Base-by-base conservation (phyloP, 441 rosid species). In the Erodium moschatum region DNA sequence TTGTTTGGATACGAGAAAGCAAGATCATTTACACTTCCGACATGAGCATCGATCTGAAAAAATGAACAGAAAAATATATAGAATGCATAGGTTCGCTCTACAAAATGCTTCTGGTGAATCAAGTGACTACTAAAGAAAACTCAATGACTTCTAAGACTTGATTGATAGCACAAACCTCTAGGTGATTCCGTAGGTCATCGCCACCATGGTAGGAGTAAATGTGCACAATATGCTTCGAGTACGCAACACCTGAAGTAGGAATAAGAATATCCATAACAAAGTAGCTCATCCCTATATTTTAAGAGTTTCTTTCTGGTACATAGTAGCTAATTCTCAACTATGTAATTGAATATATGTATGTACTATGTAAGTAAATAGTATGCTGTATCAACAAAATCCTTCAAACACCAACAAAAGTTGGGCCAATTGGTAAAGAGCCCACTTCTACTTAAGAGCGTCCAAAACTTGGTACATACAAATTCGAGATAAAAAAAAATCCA, bases 221-320 rank as follows among this genome's bases (percentile, higher is more conserved):
- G 68, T 91, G 97, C 77, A 91, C 89, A 68, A 91, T 79, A 82
- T 87, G 80, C 82, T 84, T 89, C 29, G 96, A 89, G 78, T 91
- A 91, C 61, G 96, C 97, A 71, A 91, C 92, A 20, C 96, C 96
- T 91, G 80, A 69, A 81, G 66, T 64, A 72, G 31, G 65, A 56
- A 66, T 46, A 63, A 75, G 35, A 64, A 69, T 69, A 15, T 66
- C 64, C 63, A 71, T 66, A 65, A 58, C 40, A 11, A 46, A 35
- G 4, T 11, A 68, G 42, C 2, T 10, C n/a, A 44, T 13, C 35
- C 20, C 16, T 7, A 27, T 27, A 29, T 64, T 63, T 33, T 0
- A 48, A 2, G 19, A 58, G 61, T 15, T 67, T 48, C 13, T 20
- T 66, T 66, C 64, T 38, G 9, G 31, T 42, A 35, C 52, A 46